Conservation (phyloP, 2,329 filamentous ascomycete species). For the Hymenoscyphus salicellus region DNA sequence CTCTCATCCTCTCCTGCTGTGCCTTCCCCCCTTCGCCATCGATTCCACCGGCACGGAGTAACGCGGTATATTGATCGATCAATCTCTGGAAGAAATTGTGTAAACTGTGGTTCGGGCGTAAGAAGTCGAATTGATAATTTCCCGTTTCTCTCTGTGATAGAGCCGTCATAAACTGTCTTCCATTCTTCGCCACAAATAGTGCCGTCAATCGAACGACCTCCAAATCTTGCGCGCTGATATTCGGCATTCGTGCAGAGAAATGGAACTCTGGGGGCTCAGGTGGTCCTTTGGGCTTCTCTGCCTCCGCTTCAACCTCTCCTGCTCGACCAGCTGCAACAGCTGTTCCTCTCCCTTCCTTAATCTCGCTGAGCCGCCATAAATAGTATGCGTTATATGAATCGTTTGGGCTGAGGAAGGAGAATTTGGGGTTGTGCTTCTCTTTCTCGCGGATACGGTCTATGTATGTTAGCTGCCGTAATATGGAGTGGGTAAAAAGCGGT, state of each 20-base stretch:
- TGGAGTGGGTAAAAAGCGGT: slow-evolving; percentile 3
- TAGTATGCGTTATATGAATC: slow-evolving; percentile 90
- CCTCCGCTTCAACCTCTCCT: slow-evolving; percentile 56
- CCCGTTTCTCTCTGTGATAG: slow-evolving; percentile 83
- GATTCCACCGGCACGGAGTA: slow-evolving; percentile 66
- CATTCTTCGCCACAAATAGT: slow-evolving; percentile 88
- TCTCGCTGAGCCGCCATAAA: slow-evolving; percentile 83
- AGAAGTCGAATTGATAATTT: slow-evolving; percentile 94
- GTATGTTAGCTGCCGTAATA: slow-evolving; percentile 20
- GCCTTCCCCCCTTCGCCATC: slow-evolving; percentile 62
- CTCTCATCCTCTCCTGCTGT: slow-evolving; percentile 67
- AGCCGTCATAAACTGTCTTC: slow-evolving; percentile 84
- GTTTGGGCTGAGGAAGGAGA: slow-evolving; percentile 75
- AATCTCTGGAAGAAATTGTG: slow-evolving; percentile 93
- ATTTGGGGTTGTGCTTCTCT: slow-evolving; percentile 80
- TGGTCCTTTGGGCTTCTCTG: slow-evolving; percentile 74
- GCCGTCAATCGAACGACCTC: slow-evolving; percentile 74
- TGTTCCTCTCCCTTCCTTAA: slow-evolving; percentile 78
- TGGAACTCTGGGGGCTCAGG: slow-evolving; percentile 81
- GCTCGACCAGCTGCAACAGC: slow-evolving; percentile 71
- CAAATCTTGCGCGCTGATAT: slow-evolving; percentile 92
- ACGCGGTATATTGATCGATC: slow-evolving; percentile 86
- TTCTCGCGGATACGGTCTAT: slow-evolving; percentile 79
- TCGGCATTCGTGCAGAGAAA: slow-evolving; percentile 95
- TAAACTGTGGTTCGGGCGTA: slow-evolving; percentile 90